phyloP scores from a whole-genome alignment of 352 stramenopile species.

The Phytophthora pseudosyringae region DNA sequence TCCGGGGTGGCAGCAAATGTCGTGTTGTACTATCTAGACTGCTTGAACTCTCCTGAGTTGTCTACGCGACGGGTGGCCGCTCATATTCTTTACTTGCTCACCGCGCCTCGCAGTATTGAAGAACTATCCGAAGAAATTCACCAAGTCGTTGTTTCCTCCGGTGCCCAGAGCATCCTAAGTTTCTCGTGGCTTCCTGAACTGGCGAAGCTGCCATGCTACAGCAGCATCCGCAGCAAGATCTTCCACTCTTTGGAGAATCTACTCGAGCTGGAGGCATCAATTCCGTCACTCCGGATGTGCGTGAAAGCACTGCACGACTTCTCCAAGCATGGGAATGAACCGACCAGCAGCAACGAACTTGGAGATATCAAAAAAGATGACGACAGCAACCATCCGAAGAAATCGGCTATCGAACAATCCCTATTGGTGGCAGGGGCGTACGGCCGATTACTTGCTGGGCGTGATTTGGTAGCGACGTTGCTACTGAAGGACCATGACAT shows the following conservation, averaged over 20 bases:
- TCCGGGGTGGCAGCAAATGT: conserved; percentile 52
- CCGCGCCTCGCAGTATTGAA: conserved; percentile 33
- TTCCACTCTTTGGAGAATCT: conserved; percentile 75
- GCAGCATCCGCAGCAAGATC: conserved; percentile 56
- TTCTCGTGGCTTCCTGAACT: conserved; percentile 78
- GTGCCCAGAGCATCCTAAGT: conserved; percentile 42
- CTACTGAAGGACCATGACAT: conserved; percentile 66
- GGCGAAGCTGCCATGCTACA: conserved; percentile 71
- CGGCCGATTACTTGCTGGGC: conserved; percentile 66
- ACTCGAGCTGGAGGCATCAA: conserved; percentile 74
- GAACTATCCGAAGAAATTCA: conserved; percentile 37
- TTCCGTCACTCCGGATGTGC: conserved; percentile 67
- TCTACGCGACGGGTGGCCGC: conserved; percentile 63
- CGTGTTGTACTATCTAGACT: conserved; percentile 76
- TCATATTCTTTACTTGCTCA: conserved; percentile 73
- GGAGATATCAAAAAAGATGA: conserved; percentile 28
- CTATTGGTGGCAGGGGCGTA: conserved; percentile 70
- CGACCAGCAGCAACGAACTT: conserved; percentile 1
- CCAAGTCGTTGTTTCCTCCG: conserved; percentile 21
- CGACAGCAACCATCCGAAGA: conserved; percentile 30
- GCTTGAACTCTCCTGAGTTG: conserved; percentile 59
- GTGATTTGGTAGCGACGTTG: conserved; percentile 69
- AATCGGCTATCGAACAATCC: conserved; percentile 57
- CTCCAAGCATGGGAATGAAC: conserved; percentile 47
- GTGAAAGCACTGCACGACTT: conserved; percentile 74